phyloP scores from a whole-genome alignment of 1,284 basidiomycete species.

The Naganishia cerealis region DNA sequence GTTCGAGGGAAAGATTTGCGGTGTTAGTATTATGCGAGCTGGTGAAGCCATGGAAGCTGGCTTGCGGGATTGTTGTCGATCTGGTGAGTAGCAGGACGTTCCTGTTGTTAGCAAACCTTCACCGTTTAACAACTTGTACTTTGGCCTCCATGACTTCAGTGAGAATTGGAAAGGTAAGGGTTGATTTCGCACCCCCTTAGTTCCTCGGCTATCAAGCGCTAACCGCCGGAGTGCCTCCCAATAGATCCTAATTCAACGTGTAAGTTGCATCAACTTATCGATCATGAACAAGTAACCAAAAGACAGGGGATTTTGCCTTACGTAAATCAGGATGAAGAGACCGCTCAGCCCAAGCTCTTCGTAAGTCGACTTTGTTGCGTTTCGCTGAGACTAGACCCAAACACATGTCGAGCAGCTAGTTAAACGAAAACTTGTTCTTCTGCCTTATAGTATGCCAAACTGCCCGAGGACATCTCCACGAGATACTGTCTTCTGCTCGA shows the following conservation, averaged over 20 bases:
- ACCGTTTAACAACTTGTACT: constrained; percentile 32
- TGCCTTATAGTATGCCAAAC: constrained; percentile 61
- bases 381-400: neutral
- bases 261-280: constrained; percentile 50
- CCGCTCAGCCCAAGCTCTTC: constrained; percentile 82
- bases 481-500: constrained; percentile 93
- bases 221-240: neutral
- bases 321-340: constrained; percentile 79
- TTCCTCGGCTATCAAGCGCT: neutral
- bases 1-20: constrained; percentile 91
- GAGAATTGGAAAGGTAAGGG: constrained; percentile 53
- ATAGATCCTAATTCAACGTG: constrained; percentile 87
- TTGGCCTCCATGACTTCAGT: constrained; percentile 46
- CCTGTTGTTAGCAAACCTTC: neutral
- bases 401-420: neutral
- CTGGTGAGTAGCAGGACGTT: constrained; percentile 41
- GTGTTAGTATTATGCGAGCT: constrained; percentile 85
- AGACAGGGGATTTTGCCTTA: constrained; percentile 1
- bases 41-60: constrained; percentile 95
- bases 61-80: constrained; percentile 81
- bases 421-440: neutral
- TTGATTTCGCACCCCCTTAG: neutral
- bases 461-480: constrained; percentile 86
- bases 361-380: constrained; percentile 34
- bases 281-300: neutral